Conservation (phyloP, 352 stramenopile species). For the Phytophthora melonis region DNA sequence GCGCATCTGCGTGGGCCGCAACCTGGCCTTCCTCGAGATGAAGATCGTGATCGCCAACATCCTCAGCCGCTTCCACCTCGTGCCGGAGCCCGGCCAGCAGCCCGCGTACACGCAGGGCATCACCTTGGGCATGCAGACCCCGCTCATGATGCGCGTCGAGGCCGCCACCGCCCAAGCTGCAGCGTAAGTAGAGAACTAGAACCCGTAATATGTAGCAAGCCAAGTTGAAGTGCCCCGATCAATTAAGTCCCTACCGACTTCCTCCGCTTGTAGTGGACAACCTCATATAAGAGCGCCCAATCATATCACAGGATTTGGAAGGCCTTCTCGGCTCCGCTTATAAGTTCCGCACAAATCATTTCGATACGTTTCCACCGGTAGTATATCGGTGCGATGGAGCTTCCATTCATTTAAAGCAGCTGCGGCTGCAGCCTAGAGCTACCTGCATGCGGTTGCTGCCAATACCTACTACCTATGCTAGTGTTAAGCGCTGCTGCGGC, state of each 20-base stretch:
- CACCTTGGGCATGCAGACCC: slow-evolving; percentile 54
- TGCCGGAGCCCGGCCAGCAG: slow-evolving; percentile 33
- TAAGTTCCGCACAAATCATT: no score
- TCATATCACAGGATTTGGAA: no score
- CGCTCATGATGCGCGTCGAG: slow-evolving; percentile 40
- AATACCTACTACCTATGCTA: no score
- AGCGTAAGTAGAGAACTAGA: slow-evolving; percentile 15
- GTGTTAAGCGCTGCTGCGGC: no score
- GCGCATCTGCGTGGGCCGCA: slow-evolving; percentile 59
- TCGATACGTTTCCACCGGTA: no score
- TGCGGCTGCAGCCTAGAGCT: no score
- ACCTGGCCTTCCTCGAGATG: slow-evolving; percentile 64
- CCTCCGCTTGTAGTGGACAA: no score
- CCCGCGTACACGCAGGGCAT: slow-evolving; percentile 56
- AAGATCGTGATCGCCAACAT: slow-evolving; percentile 64
- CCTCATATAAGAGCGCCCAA: no score
- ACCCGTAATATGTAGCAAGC: slow-evolving; percentile 2
- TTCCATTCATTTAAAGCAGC: no score
- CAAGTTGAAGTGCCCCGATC: slow-evolving; percentile 23
- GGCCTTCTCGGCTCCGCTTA: no score
- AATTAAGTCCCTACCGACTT: slow-evolving; percentile 9
- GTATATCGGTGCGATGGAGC: no score
- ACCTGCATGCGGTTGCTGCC: no score
- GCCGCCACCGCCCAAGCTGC: slow-evolving; percentile 5
- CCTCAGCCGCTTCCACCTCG: slow-evolving; percentile 61